Conservation (phyloP, 2,329 filamentous ascomycete species). For the Colletotrichum cereale region DNA sequence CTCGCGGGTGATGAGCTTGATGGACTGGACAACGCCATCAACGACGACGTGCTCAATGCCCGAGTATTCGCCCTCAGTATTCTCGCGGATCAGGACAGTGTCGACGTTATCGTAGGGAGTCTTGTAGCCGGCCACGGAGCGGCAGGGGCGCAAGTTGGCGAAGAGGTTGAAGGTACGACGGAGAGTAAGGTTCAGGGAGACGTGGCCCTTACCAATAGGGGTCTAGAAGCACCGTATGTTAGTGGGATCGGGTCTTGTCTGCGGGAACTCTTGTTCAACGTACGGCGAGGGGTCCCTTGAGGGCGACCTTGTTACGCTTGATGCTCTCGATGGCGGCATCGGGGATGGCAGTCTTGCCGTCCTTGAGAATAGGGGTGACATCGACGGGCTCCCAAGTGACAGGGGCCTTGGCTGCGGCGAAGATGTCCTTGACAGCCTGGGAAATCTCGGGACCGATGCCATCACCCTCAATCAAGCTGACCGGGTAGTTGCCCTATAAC, state of each 20-base stretch:
- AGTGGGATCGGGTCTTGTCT: not conserved
- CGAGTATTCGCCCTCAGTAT: constrained; percentile 99
- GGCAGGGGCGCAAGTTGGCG: constrained; percentile 98
- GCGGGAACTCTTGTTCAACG: constrained; percentile 48
- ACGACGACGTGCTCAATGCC: constrained; percentile 99
- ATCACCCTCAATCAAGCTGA: constrained; percentile 98
- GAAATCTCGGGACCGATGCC: constrained; percentile 99
- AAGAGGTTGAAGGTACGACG: constrained; percentile 99
- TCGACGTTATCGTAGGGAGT: constrained; percentile 98
- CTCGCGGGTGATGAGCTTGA: constrained; percentile 98
- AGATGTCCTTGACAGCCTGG: constrained; percentile 98
- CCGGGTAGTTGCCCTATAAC: constrained; percentile 88
- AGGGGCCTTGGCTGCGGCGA: constrained; percentile 92
- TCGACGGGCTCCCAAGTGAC: constrained; percentile 98
- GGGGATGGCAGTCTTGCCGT: constrained; percentile 96
- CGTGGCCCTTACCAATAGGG: constrained; percentile 91
- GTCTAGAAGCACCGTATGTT: constrained; percentile 40
- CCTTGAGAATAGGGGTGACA: constrained; percentile 91
- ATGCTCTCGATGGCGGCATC: constrained; percentile 94
- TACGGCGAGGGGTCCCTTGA: constrained; percentile 98
- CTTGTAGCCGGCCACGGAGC: constrained; percentile 97
- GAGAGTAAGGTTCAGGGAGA: constrained; percentile 98
- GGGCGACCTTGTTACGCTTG: constrained; percentile 93
- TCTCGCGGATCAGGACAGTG: constrained; percentile 98
- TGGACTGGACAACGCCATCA: constrained; percentile 97